phyloP scores from a whole-genome alignment of 2,329 filamentous ascomycete genomes.

The Colletotrichum camelliae region DNA sequence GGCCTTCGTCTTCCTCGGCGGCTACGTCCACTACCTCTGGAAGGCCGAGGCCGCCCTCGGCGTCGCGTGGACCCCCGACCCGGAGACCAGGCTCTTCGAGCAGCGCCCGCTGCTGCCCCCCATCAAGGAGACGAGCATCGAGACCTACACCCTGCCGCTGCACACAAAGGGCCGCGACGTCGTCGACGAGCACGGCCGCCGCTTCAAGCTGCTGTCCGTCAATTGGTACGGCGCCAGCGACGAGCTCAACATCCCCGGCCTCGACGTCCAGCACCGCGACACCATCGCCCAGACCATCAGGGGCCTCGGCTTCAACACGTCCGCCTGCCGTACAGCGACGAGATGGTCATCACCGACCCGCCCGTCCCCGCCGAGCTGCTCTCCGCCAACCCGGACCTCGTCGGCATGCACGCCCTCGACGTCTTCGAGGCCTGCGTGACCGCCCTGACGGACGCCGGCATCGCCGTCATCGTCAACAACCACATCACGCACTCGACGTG shows the following conservation, averaged over 20 bases:
- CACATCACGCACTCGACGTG: conserved; percentile 73
- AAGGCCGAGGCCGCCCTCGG: conserved; percentile 47
- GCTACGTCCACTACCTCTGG: conserved; percentile 47
- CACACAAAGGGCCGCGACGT: conserved; percentile 65
- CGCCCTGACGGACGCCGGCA: conserved; percentile 64
- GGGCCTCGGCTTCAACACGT: conserved; percentile 72
- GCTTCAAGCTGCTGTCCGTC: conserved; percentile 67
- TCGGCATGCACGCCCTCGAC: conserved; percentile 62
- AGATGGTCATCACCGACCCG: conserved; percentile 68
- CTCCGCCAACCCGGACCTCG: conserved; percentile 64
- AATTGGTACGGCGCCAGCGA: conserved; percentile 78
- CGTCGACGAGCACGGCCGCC: conserved; percentile 59
- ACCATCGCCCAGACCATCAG: conserved; percentile 66
- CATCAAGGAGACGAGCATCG: conserved; percentile 46
- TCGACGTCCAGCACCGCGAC: conserved; percentile 67
- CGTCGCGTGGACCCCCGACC: conserved; percentile 56
- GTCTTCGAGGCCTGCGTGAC: conserved; percentile 64
- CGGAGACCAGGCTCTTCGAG: conserved; percentile 49
- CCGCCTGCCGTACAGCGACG: conserved; percentile 71
- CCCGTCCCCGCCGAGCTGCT: conserved; percentile 55
- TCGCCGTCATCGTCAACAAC: conserved; percentile 72
- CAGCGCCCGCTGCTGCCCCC: conserved; percentile 53
- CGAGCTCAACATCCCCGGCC: conserved; percentile 67
- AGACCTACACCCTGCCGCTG: conserved; percentile 60
- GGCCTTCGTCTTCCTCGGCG: conserved; percentile 39